Conservation (phyloP, 2,329 filamentous ascomycete species). For the Gremmenia infestans region DNA sequence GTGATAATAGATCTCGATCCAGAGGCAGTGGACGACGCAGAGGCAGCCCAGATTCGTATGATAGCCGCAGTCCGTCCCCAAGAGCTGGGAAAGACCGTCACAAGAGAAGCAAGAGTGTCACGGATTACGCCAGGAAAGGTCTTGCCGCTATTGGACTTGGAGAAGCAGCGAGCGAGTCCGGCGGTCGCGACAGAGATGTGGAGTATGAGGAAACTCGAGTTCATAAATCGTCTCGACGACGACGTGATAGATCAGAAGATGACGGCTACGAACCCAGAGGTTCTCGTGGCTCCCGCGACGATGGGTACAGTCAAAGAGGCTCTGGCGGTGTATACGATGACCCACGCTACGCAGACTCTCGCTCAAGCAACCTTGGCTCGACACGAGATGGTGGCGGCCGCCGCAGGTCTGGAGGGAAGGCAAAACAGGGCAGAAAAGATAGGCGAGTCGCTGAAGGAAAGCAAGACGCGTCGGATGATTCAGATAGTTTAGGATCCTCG, state of each 20-base stretch:
- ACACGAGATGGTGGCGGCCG: constrained; percentile 15
- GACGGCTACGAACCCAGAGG: constrained; percentile 7
- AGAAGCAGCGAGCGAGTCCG: constrained; percentile 36
- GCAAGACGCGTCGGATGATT: constrained; percentile 32
- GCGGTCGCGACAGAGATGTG: constrained; percentile 14
- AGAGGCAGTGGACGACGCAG: constrained; percentile 29
- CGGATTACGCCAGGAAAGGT: constrained; percentile 55
- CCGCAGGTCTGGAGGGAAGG: constrained; percentile 14
- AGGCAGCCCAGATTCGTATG: constrained; percentile 28
- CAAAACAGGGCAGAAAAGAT: constrained; percentile 23
- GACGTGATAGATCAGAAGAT: constrained; percentile 9
- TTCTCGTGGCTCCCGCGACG: constrained; percentile 12
- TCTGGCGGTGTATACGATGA: constrained; percentile 26
- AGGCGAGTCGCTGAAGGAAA: constrained; percentile 28
- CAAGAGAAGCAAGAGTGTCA: constrained; percentile 61
- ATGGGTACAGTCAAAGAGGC: constrained; percentile 15
- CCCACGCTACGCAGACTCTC: constrained; percentile 27
- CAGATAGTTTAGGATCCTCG: constrained; percentile 49
- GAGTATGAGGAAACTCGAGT: constrained; percentile 25
- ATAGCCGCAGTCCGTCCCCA: constrained; percentile 30
- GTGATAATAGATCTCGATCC: constrained; percentile 41
- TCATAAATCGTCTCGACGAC: constrained; percentile 13
- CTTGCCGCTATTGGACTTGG: constrained; percentile 59
- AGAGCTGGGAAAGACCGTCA: constrained; percentile 35
- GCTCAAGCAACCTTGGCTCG: constrained; percentile 21